These are phyloP conservation scores for Arabidopsis arenosa DNA, from an alignment of 345 rosid genomes.

Conservation along the genomic window DNA sequence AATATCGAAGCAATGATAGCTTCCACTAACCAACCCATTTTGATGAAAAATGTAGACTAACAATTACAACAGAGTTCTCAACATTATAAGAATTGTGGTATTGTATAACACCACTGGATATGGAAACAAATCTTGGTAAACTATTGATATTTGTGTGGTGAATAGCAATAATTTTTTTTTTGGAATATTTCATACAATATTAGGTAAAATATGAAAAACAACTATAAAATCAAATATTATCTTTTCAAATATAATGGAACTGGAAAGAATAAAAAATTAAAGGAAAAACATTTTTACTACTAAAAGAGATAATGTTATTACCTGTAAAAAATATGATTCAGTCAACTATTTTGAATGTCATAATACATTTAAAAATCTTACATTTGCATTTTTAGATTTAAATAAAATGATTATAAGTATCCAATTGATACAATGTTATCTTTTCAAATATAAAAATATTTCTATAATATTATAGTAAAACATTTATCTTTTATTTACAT, in stretches of 20 bases:
- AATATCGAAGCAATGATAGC: slow-evolving; percentile 28
- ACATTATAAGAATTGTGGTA: slow-evolving; percentile 9
- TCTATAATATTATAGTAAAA: not conserved
- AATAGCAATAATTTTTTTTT: not conserved
- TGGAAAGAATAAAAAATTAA: not conserved
- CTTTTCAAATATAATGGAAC: not conserved
- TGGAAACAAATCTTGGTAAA: not conserved
- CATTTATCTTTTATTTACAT: not conserved
- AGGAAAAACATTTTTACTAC: not conserved
- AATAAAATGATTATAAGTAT: not conserved
- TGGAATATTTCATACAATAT: not conserved
- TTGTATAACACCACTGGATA: not conserved
- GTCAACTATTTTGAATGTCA: not conserved
- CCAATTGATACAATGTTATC: not conserved
- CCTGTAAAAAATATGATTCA: not conserved
- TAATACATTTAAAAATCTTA: not conserved
- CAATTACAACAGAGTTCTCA: not conserved
- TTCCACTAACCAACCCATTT: slow-evolving; percentile 30
- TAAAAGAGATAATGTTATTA: not conserved
- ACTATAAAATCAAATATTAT: not conserved
- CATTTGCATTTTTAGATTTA: not conserved
- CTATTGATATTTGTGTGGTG: not conserved
- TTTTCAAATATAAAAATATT: slow-evolving; percentile 6
- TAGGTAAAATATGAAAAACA: not conserved
- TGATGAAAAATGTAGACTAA: not conserved